A percentile compares a stretch with the other conserved stretches of the same genome.
phyloP scores from a whole-genome alignment of 352 stramenopile species.

The Bremia lactucae region DNA sequence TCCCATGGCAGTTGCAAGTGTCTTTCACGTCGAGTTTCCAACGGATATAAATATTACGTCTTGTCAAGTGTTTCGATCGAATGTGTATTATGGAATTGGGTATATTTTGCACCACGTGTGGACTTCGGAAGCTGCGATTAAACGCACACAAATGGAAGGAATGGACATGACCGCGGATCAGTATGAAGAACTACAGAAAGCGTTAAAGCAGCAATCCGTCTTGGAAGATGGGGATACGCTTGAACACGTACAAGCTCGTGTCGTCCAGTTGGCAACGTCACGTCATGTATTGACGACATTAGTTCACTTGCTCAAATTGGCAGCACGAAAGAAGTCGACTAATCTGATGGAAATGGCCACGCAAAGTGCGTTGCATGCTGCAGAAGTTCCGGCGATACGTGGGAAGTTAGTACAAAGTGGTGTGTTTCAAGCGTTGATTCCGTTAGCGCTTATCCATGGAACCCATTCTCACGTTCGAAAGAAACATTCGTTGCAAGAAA shows the following conservation, averaged over 20 bases:
- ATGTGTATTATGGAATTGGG: slow-evolving; percentile 89
- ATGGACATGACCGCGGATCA: slow-evolving; percentile 96
- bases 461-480: no score
- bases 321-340: slow-evolving; percentile 55
- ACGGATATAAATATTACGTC: slow-evolving; percentile 20
- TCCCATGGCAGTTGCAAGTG: slow-evolving; percentile 40
- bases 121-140: slow-evolving; percentile 89
- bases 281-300: slow-evolving; percentile 61
- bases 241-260: slow-evolving; percentile 55
- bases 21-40: slow-evolving; percentile 63
- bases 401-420: slow-evolving; percentile 72
- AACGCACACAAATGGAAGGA: slow-evolving; percentile 92
- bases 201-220: slow-evolving; percentile 89
- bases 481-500: no score
- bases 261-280: slow-evolving; percentile 38
- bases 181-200: slow-evolving; percentile 94
- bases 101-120: slow-evolving; percentile 91
- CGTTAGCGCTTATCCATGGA: slow-evolving; percentile 40
- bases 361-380: slow-evolving; percentile 54
- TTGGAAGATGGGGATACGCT: slow-evolving; percentile 86
- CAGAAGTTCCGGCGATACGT: slow-evolving; percentile 49
- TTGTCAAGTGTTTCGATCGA: slow-evolving; percentile 58
- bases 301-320: slow-evolving; percentile 69
- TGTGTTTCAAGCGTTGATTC: slow-evolving; percentile 64
- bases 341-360: slow-evolving; percentile 74